Base-by-base conservation (phyloP, 352 stramenopile species). In the Albugo candida region DNA sequence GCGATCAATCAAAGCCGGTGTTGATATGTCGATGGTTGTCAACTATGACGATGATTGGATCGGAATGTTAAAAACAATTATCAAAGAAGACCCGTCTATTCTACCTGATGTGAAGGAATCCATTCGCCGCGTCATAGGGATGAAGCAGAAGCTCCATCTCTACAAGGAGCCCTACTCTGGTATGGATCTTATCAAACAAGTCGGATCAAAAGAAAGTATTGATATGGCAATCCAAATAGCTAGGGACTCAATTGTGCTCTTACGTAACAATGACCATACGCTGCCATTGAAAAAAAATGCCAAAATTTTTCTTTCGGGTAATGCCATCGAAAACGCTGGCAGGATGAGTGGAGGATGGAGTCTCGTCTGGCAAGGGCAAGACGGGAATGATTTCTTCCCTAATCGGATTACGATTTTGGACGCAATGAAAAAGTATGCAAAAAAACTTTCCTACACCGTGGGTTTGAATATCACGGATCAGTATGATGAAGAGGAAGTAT, bases 21-120 rank as follows among this genome's bases (percentile, higher is more conserved):
- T 92, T 16, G 80, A 93, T 48, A 83, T 93, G 63, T 81, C 64
- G 44, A 91, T 91, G 77, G 24, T 31, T 31, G 70, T 81, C 13
- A 55, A 55, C 5, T 54, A 65, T 48, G 60, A 51, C 21, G 51
- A 49, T 16, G 53, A 49, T 1, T 69, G 65, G 44, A 69, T 69
- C 49, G 14, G 11, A 1, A 36, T 53, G 19, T 43, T 49, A 0
- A 62, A 58, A 36, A n/a, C 50, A n/a, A 24, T 63, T 1, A 36
- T 66, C 0, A 31, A 45, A 8, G 12, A 61, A 8, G 48, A 59
- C 20, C 57, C 54, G 19, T 40, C 48, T 8, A 20, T 53, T 10
- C 17, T 41, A 10, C 35, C 37, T 13, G 50, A 54, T 17, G 39
- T 64, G 6, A 56, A 56, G 20, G 13, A 19, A 0, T 60, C 57